phyloP scores from a whole-genome alignment of 1,139 yeast species.

The Kazachstania sp. region DNA sequence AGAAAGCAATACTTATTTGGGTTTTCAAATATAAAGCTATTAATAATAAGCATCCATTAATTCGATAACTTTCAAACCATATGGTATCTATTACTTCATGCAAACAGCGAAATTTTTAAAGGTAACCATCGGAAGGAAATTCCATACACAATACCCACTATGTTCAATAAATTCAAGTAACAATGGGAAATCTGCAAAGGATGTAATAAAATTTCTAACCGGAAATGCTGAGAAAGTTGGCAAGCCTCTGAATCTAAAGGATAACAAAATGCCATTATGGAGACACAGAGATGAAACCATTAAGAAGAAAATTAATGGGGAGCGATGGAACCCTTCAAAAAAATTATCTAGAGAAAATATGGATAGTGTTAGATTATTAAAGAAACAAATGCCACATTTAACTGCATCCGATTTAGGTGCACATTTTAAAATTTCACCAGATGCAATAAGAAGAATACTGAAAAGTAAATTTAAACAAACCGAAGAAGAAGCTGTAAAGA shows the following conservation, averaged over 20 bases:
- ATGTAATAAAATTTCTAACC: conserved; percentile 7
- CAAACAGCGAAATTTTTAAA: no score
- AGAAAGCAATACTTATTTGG: no score
- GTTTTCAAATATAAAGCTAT: no score
- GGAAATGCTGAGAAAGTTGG: conserved; percentile 8
- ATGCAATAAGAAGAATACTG: conserved; percentile 71
- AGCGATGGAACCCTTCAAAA: conserved; percentile 61
- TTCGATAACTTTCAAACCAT: not conserved
- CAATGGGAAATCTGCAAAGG: conserved; percentile 13
- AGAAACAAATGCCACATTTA: conserved; percentile 49
- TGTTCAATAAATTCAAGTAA: not conserved
- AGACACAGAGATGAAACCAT: conserved; percentile 55
- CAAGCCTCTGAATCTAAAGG: conserved; percentile 17
- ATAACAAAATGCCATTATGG: conserved; percentile 46
- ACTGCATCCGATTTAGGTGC: conserved; percentile 53
- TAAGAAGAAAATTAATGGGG: conserved; percentile 48
- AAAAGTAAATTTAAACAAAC: conserved; percentile 72
- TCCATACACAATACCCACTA: not conserved
- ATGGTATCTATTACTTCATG: no score
- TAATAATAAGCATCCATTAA: not conserved
- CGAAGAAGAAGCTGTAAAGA: conserved; percentile 38
- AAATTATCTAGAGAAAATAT: conserved; percentile 64
- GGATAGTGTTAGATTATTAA: conserved; percentile 53
- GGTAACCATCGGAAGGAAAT: not conserved
- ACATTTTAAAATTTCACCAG: conserved; percentile 68